Percentiles rank a stretch among this genome's conserved stretches.
Conservation (phyloP, 805 yeast genomes). For the Cyberlindnera meyerae region DNA sequence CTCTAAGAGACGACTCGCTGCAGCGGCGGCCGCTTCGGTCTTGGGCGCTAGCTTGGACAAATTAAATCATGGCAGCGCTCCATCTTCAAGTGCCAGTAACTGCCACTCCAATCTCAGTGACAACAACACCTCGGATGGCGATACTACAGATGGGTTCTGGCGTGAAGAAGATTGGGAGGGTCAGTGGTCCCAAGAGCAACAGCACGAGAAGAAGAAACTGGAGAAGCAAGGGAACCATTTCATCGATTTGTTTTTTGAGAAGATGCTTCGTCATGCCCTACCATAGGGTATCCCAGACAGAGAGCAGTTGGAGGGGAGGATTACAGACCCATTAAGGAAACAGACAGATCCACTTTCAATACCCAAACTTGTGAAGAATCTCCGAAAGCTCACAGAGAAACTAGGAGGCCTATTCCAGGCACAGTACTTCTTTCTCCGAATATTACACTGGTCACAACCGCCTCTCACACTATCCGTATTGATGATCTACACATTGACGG, state of each 20-base stretch:
- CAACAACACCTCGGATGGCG: conserved; percentile 20
- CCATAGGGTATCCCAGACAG: conserved; percentile 47
- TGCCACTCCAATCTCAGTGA: conserved; percentile 1
- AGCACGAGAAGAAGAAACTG: conserved; percentile 7
- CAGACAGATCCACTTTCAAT: conserved; percentile 54
- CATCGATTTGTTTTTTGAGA: conserved; percentile 53
- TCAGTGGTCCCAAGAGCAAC: conserved; percentile 5
- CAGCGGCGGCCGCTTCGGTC: conserved; percentile 41
- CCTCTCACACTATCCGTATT: conserved; percentile 59
- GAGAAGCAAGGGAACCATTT: conserved; percentile 39
- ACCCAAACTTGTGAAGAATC: conserved; percentile 48
- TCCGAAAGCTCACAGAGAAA: conserved; percentile 49
- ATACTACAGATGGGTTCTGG: conserved; percentile 24
- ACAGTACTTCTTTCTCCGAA: conserved; percentile 56
- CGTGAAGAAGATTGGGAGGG: conserved; percentile 12
- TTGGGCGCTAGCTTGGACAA: conserved; percentile 42
- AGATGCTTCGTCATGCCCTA: conserved; percentile 44
- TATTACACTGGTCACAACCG: conserved; percentile 74
- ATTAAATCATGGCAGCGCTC: conserved; percentile 9
- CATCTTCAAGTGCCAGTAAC: not conserved
- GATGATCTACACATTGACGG: conserved; percentile 57
- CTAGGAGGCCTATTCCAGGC: conserved; percentile 52
- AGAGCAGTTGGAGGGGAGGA: conserved; percentile 35
- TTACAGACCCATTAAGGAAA: conserved; percentile 41
- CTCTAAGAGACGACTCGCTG: conserved; percentile 25